phyloP scores from a whole-genome alignment of 495 filamentous ascomycete species.

The Apiosordaria backusii region DNA sequence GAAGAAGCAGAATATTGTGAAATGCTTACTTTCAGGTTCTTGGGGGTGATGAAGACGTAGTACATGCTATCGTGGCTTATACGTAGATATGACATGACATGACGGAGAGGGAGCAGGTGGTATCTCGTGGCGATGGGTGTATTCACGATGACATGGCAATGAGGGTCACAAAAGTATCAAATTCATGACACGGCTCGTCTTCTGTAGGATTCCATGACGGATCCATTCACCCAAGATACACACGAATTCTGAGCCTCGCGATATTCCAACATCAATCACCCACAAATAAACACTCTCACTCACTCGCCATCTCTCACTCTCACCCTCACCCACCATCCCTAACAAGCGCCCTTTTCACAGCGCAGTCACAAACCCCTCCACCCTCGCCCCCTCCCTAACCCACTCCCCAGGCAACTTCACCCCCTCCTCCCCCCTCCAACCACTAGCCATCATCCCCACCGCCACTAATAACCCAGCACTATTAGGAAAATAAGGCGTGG shows the following conservation, averaged over 20 bases:
- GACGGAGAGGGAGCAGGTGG: not conserved
- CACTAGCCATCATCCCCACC: slow-evolving; percentile 54
- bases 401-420: slow-evolving; percentile 40
- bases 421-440: slow-evolving; percentile 47
- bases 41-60: slow-evolving; percentile 4
- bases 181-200: not conserved
- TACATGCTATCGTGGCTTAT: not conserved
- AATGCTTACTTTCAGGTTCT: slow-evolving; percentile 47
- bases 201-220: not conserved
- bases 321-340: not conserved
- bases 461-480: slow-evolving; percentile 47
- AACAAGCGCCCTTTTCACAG: not conserved
- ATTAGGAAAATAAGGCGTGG: slow-evolving; percentile 56
- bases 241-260: too few relatives aligned
- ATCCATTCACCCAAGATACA: too few relatives aligned
- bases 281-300: not conserved
- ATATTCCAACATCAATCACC: too few relatives aligned
- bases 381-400: slow-evolving; percentile 37
- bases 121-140: not conserved
- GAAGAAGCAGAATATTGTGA: slow-evolving; percentile 72
- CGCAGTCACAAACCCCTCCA: slow-evolving; percentile 44
- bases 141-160: not conserved
- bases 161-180: not conserved
- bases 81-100: not conserved
- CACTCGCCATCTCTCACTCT: not conserved